A percentile compares a stretch with the other conserved stretches of the same genome.
Evolutionary conservation across 495 filamentous ascomycete species (phyloP).

Genomic region (Pseudomonodictys pantanalensis): DNA sequence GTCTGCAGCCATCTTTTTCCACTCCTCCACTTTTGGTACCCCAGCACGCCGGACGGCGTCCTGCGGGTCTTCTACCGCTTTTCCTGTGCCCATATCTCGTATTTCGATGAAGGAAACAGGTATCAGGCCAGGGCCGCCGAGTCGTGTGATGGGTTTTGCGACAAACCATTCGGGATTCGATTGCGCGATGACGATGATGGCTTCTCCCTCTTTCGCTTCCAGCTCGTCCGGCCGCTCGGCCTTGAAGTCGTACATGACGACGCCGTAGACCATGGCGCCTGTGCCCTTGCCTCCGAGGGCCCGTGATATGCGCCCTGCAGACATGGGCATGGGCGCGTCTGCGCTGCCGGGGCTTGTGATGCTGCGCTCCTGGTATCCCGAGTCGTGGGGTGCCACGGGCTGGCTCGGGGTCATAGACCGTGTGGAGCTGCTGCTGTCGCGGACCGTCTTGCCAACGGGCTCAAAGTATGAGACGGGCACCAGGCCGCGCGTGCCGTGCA

Average conservation of each 20-base stretch:
- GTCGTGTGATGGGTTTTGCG: constrained; percentile 91
- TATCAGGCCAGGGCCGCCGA: constrained; percentile 92
- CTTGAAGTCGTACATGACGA: constrained; percentile 95
- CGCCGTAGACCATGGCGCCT: constrained; percentile 90
- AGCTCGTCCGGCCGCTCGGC: constrained; percentile 93
- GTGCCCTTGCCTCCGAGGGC: constrained; percentile 57
- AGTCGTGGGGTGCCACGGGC: constrained; percentile 56
- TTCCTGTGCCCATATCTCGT: constrained; percentile 84
- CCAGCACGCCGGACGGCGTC: constrained; percentile 87
- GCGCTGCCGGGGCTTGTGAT: constrained; percentile 33
- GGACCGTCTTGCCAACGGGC: constrained; percentile 80
- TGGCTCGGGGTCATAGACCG: constrained; percentile 43
- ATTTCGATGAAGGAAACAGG: constrained; percentile 98
- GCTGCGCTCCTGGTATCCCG: constrained; percentile 69
- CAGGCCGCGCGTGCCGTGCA: constrained; percentile 82
- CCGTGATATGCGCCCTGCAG: constrained; percentile 50
- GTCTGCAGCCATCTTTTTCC: constrained; percentile 99
- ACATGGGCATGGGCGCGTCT: constrained; percentile 40
- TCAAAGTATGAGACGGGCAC: constrained; percentile 95
- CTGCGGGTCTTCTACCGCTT: constrained; percentile 75
- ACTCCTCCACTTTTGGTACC: constrained; percentile 96
- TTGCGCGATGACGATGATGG: constrained; percentile 97
- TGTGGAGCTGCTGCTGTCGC: constrained; percentile 79
- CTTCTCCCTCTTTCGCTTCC: constrained; percentile 90
- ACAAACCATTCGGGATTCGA: constrained; percentile 99